Conservation (phyloP, 495 filamentous ascomycete genomes). For the Penicillium taxi region DNA sequence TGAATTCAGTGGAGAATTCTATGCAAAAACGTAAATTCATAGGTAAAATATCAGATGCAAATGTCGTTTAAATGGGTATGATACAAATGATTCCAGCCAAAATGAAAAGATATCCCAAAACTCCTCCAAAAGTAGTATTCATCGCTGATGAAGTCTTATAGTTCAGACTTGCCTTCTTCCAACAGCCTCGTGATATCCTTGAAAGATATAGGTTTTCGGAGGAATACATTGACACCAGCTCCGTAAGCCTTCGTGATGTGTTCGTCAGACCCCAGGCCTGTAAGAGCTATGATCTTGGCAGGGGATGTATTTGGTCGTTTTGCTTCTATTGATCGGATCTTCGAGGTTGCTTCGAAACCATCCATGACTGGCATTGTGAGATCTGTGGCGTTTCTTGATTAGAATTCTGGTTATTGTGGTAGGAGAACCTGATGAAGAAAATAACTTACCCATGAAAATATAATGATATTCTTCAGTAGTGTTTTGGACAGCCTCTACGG, state of each 20-base stretch:
- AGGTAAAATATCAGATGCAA: no score
- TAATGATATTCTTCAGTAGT: constrained; percentile 23
- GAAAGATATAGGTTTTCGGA: constrained; percentile 51
- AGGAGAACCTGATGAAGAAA: no score
- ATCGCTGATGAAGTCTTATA: no score
- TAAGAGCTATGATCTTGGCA: constrained; percentile 51
- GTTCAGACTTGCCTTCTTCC: no score
- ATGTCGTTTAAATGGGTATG: no score
- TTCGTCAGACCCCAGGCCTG: constrained; percentile 46
- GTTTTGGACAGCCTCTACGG: constrained; percentile 21
- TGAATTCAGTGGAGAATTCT: no score
- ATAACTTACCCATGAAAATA: constrained; percentile 32
- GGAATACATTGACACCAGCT: constrained; percentile 52
- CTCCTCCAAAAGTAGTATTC: no score
- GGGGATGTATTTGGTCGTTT: constrained; percentile 28
- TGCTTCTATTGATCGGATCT: constrained; percentile 37
- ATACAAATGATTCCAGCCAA: no score
- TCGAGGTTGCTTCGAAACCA: constrained; percentile 49
- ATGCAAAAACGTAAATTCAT: no score
- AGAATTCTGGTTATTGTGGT: neutral
- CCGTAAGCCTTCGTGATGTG: constrained; percentile 51
- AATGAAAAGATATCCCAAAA: no score
- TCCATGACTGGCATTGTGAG: constrained; percentile 61
- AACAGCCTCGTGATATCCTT: no score
- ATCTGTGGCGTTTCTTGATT: constrained; percentile 24